phyloP scores from a whole-genome alignment of 2,329 filamentous ascomycete species.

The Venturia asperata region DNA sequence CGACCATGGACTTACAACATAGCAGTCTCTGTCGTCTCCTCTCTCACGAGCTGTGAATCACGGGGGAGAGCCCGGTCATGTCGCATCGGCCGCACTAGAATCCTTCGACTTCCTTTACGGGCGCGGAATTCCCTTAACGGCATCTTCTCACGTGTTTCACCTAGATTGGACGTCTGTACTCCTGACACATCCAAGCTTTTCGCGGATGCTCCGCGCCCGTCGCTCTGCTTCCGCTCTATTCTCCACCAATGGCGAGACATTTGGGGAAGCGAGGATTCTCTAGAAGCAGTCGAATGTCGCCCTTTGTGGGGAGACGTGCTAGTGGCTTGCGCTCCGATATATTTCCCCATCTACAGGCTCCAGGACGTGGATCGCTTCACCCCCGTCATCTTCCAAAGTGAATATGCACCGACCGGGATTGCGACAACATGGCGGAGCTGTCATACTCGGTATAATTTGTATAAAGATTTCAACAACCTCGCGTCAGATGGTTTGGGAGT shows the following conservation, averaged over 20 bases:
- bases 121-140: neutral
- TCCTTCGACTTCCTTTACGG: neutral
- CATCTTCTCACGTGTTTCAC: neutral
- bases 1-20: neutral
- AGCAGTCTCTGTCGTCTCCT: neutral
- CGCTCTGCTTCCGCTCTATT: neutral
- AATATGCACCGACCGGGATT: neutral
- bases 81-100: neutral
- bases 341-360: neutral
- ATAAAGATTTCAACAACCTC: conserved; percentile 10
- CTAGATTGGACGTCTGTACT: neutral
- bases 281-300: neutral
- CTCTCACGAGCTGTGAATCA: neutral
- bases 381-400: neutral
- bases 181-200: conserved; percentile 1
- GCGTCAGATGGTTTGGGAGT: too few species aligned
- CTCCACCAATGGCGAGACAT: neutral
- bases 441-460: neutral
- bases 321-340: neutral
- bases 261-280: neutral
- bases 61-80: neutral
- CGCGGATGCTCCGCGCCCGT: neutral
- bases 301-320: neutral
- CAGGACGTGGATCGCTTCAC: neutral
- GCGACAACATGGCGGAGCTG: neutral